These are phyloP conservation scores for Cudoniella acicularis DNA, from an alignment of 495 filamentous ascomycete species.

Conservation along the genomic window DNA sequence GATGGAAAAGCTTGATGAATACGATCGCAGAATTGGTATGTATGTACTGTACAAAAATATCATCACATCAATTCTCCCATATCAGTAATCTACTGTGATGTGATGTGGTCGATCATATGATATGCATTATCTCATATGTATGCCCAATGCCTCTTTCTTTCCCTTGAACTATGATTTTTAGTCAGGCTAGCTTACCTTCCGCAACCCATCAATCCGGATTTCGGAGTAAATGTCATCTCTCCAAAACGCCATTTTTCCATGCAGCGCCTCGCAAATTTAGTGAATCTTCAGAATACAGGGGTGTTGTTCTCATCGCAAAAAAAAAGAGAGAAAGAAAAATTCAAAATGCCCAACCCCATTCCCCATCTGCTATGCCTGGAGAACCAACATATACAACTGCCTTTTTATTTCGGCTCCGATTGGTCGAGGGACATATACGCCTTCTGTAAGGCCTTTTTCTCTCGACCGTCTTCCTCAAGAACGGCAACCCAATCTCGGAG, in stretches of 20 bases:
- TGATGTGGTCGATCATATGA: background rate
- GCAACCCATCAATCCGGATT: background rate
- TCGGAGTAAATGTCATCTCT: no score
- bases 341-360: background rate
- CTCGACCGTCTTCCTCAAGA: conserved; percentile 58
- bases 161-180: background rate
- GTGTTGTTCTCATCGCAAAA: background rate
- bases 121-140: background rate
- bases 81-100: no score
- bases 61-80: background rate
- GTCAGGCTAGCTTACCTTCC: background rate
- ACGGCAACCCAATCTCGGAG: conserved; percentile 63
- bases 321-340: background rate
- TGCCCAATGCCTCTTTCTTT: background rate
- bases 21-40: no score
- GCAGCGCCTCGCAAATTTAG: conserved; percentile 21
- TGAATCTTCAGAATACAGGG: conserved; percentile 15
- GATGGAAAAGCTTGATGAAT: no score
- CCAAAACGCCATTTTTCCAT: conserved; percentile 17
- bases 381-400: background rate
- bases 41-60: background rate
- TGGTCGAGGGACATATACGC: conserved; percentile 50
- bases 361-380: background rate
- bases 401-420: conserved; percentile 25
- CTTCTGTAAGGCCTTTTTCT: conserved; percentile 48